Evolutionary conservation across 1,139 yeast genomes (phyloP), one percentile per base, ranked within the genome.

Genomic region (Pichia sp.): DNA sequence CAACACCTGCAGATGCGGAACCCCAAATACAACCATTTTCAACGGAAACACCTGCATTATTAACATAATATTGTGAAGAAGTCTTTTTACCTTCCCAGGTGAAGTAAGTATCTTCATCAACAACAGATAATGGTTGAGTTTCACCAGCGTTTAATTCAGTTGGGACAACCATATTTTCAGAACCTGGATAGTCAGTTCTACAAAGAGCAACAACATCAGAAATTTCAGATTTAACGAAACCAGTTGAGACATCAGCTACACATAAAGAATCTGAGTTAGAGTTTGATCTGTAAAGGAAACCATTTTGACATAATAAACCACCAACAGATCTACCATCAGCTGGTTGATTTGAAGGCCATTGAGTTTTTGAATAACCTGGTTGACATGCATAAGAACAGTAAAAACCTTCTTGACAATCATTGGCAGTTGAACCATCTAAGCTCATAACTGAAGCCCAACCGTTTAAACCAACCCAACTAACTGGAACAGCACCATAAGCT

Each of bases 171-270:
- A 92, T 92, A 76, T 87, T 89, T 74, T 92, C 98, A 53, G 96
- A 83, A 72, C 97, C 97, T 60, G 97, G 98, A 78, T 92, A 92
- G 68, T 92, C 97, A 51, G 98, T 92, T 74, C 96, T 83, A 76
- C 98, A 90, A 60, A 90, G 73, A 49, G 97, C 87, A 60, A 92
- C 90, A 41, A 72, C 73, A 56, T 81, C 62, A 52, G 67, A 65
- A 52, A 85, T 70, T 58, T 83, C 71, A 62, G 83, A 81, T 41
- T 73, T 81, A 55, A 87, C 94, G 42, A 65, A 61, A 42, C 95
- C 95, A 50, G 82, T 66, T 50, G 78, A 67, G 28, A 68, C 69
- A 63, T 95, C 97, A 89, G 94, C 82, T 63, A 75, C 85, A 75
- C 98, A 89, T 61, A 90, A 76, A 69, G 76, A 67, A 55, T 78